Base-by-base conservation (phyloP, 2,329 filamentous ascomycete species). In the Phialophora macrospora region DNA sequence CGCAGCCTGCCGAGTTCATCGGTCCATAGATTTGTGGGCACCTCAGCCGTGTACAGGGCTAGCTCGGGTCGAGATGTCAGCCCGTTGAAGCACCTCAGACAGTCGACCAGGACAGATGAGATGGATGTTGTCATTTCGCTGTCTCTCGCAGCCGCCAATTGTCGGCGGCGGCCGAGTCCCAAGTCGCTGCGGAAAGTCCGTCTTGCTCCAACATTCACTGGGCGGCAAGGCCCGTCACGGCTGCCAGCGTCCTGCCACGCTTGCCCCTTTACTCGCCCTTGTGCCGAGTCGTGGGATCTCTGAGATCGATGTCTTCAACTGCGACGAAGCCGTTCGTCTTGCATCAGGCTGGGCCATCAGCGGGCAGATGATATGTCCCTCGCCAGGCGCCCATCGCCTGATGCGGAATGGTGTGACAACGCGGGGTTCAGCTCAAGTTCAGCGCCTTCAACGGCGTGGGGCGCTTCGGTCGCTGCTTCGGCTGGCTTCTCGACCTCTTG, bases 1-100 rank as follows among this genome's bases (percentile, higher is more conserved):
- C 60, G 59, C 24, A 68, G 34, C 24, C 66, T 57, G 3, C 63
- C 66, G 14, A 63, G 56, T 60, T 68, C 63, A 49, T 63, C 60
- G 6, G 48, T 34, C 66, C 66, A 68, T 11, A 28, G 20, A 14
- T 34, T 30, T 17, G 12, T 52, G 1, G 41, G 61, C 2, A 59
- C 55, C 44, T 59, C 61, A 22, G 11, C 24, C 4, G 60, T 17
- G 30, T 63, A 51, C 1, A 26, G 12, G 7, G 38, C 26, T 17
- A 63, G 30, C 7, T 63, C 28, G 5, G 24, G 7, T 7, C 41
- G 52, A 7, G 52, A 20, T 12, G 26, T 34, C 7, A 59, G 28
- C 34, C 4, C 12, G 17, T 59, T 49, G 26, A 59, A 59, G 14
- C 26, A n/a, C 34, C 48, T 59, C 0, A 59, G 26, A 51, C 56